Conservation (phyloP, 495 filamentous ascomycete species). For the Xylaria palmicola region DNA sequence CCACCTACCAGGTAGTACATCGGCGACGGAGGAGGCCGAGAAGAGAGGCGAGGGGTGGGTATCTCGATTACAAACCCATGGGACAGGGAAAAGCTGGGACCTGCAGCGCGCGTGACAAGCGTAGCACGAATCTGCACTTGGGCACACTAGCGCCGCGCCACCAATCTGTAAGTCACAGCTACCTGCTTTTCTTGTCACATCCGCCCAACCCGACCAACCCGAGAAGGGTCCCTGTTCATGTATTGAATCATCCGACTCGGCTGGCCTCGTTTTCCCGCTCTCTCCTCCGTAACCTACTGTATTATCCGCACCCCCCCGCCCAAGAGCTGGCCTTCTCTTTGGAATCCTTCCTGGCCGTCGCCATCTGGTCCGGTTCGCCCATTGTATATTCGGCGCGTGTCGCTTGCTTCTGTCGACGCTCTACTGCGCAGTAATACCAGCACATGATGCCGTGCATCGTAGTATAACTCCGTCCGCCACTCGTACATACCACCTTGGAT, state of each 20-base stretch:
- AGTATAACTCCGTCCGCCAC: not conserved
- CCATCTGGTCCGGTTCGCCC: not conserved
- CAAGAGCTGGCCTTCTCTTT: constrained; percentile 26
- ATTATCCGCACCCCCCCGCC: not conserved
- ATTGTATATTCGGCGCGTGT: not conserved
- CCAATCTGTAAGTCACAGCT: not conserved
- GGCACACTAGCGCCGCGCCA: not conserved
- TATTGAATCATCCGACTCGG: constrained; percentile 23
- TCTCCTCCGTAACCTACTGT: not conserved
- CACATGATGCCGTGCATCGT: constrained; percentile 2
- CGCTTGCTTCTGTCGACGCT: not conserved
- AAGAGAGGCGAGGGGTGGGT: not conserved
- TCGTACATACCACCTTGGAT: not conserved
- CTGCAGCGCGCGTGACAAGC: not conserved
- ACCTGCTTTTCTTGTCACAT: not conserved
- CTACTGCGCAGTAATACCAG: not conserved
- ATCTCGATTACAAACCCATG: constrained; percentile 4
- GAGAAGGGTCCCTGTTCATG: constrained; percentile 3
- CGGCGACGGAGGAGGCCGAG: not conserved
- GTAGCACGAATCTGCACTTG: not conserved
- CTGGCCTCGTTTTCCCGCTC: constrained; percentile 7
- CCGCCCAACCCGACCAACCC: constrained; percentile 3
- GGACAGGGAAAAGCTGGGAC: not conserved
- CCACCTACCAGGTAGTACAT: too few species aligned
- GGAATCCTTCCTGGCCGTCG: not conserved